Evolutionary conservation across 495 filamentous ascomycete species (phyloP).

Genomic region (Penicillium canariense): DNA sequence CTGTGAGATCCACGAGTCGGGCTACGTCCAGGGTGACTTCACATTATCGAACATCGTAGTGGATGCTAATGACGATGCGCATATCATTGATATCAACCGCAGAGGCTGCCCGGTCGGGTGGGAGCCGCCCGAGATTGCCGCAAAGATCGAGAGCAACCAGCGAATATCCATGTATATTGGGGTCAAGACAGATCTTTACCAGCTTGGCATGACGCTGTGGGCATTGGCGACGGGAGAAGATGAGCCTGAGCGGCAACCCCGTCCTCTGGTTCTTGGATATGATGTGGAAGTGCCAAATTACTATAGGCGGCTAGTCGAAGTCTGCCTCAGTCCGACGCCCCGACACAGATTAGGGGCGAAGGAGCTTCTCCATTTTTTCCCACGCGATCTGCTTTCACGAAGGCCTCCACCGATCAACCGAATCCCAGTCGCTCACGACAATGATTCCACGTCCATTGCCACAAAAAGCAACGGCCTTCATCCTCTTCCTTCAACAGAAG

Average conservation of each 20-base stretch:
- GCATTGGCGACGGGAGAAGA: conserved; percentile 82
- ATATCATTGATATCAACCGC: conserved; percentile 98
- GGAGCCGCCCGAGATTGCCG: conserved; percentile 91
- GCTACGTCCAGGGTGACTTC: conserved; percentile 97
- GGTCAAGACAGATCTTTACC: conserved; percentile 93
- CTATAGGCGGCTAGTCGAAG: conserved; percentile 55
- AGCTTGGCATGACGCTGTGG: conserved; percentile 97
- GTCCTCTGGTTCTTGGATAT: conserved; percentile 59
- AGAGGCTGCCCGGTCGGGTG: conserved; percentile 94
- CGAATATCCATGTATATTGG: conserved; percentile 98
- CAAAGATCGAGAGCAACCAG: conserved; percentile 86
- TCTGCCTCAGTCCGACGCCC: conserved; percentile 56
- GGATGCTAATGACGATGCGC: conserved; percentile 77
- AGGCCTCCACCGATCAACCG: conserved; percentile 1
- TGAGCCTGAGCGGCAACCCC: conserved; percentile 77
- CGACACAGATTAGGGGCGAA: conserved; percentile 55
- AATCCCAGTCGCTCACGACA: neutral
- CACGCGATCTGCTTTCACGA: conserved; percentile 22
- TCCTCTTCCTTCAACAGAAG: neutral
- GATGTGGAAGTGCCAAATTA: conserved; percentile 56
- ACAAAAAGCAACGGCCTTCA: conserved; percentile 8
- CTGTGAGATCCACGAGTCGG: conserved; percentile 90
- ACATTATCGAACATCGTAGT: conserved; percentile 97
- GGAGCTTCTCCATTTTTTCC: conserved; percentile 54
- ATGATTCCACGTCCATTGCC: conserved; percentile 3